phyloP scores from a whole-genome alignment of 108 stramenopile species.

The Skeletonema costatum region DNA sequence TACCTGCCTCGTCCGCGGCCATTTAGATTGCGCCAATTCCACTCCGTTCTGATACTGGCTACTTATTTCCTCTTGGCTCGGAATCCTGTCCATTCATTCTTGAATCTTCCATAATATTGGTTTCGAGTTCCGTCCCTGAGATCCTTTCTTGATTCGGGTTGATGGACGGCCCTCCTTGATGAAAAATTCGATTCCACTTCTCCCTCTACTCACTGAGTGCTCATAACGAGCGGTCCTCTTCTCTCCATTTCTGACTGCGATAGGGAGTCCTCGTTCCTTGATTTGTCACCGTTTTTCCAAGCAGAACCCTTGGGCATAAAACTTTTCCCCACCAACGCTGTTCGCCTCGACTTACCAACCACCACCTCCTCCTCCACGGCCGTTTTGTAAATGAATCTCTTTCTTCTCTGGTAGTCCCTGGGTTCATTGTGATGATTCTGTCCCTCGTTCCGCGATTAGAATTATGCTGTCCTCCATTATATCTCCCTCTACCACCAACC shows the following conservation, averaged over 20 bases:
- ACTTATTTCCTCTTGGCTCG: conserved; percentile 1
- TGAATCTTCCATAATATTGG: neutral
- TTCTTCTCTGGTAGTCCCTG: neutral
- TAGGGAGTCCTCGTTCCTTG: neutral
- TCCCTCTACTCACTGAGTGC: neutral
- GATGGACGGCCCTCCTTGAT: neutral
- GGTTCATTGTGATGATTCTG: neutral
- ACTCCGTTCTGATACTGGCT: neutral
- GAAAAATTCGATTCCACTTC: conserved; percentile 2
- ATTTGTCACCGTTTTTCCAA: neutral
- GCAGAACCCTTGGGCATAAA: neutral
- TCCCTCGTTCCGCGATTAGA: neutral
- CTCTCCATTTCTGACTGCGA: conserved; percentile 5
- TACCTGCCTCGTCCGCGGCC: neutral
- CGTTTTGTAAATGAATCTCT: too few species aligned
- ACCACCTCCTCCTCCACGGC: neutral
- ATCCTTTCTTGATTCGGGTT: neutral
- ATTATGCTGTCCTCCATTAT: conserved; percentile 3
- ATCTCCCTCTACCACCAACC: neutral
- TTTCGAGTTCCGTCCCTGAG: neutral
- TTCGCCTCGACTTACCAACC: neutral
- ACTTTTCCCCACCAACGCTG: neutral
- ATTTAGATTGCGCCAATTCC: neutral
- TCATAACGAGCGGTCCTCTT: conserved; percentile 4
- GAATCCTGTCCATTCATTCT: neutral